Conservation (phyloP, 1,139 yeast species). For the Blastobotrys petasosporus region DNA sequence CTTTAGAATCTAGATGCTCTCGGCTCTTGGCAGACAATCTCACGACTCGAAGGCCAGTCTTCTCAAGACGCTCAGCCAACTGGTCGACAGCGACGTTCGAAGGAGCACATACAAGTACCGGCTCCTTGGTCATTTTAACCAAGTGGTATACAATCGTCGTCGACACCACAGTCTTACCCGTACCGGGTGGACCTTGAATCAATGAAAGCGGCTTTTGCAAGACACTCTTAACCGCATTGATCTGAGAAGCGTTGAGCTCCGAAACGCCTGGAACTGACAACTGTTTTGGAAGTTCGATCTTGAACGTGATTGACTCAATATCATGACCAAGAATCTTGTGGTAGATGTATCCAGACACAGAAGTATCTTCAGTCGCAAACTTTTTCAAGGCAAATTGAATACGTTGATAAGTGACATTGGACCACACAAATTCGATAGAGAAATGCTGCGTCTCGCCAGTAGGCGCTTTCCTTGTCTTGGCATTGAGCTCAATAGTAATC, state of each 20-base stretch:
- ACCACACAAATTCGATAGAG: conserved; percentile 88
- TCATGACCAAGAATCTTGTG: conserved; percentile 81
- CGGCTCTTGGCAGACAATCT: conserved; percentile 71
- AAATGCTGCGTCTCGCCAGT: conserved; percentile 59
- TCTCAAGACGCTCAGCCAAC: conserved; percentile 63
- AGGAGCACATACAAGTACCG: conserved; percentile 86
- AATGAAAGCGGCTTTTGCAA: conserved; percentile 70
- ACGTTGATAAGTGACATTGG: conserved; percentile 73
- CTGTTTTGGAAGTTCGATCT: conserved; percentile 44
- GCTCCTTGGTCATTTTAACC: conserved; percentile 49
- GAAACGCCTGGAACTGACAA: conserved; percentile 65
- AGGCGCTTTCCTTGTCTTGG: conserved; percentile 46
- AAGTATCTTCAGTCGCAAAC: conserved; percentile 67
- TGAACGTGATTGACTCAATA: conserved; percentile 33
- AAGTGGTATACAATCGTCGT: conserved; percentile 83
- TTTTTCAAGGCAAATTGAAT: conserved; percentile 72
- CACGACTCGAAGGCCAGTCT: conserved; percentile 67
- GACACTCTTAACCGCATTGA: conserved; percentile 68
- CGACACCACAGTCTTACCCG: conserved; percentile 93
- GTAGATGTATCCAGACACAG: conserved; percentile 72
- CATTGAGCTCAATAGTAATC: conserved; percentile 63
- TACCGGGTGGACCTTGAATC: conserved; percentile 98
- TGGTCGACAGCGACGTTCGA: conserved; percentile 95
- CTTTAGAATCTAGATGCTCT: conserved; percentile 38
- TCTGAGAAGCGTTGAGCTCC: conserved; percentile 70